Conservation (phyloP, 768 basidiomycete genomes). For the Myochromella boudieri region DNA sequence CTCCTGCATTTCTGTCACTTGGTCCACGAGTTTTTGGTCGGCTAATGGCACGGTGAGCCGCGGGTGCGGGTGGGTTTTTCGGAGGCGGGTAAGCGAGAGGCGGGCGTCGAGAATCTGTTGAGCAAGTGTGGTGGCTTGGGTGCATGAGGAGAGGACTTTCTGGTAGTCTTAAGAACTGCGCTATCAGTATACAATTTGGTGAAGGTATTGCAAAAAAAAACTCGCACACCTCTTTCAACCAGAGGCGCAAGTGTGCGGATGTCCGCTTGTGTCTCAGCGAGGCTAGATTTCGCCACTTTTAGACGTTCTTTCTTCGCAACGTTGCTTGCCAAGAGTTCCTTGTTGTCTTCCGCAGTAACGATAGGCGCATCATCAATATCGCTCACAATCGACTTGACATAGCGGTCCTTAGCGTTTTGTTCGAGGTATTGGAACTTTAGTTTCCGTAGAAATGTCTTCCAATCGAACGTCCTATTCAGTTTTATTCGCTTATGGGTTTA, state of each 20-base stretch:
- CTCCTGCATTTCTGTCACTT: conserved; percentile 79
- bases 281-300: conserved; percentile 60
- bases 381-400: conserved; percentile 82
- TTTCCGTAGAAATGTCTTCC: conserved; percentile 69
- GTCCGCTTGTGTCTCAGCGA: conserved; percentile 63
- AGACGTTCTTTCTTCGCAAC: conserved; percentile 70
- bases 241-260: conserved; percentile 62
- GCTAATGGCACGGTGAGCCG: conserved; percentile 78
- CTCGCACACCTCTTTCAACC: conserved; percentile 69
- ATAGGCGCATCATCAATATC: conserved; percentile 81
- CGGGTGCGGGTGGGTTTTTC: conserved; percentile 78
- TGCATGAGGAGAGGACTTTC: conserved; percentile 50
- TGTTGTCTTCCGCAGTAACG: conserved; percentile 79
- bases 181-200: neutral
- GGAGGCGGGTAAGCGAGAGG: conserved; percentile 74
- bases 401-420: conserved; percentile 88
- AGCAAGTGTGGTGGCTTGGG: conserved; percentile 58
- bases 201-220: neutral
- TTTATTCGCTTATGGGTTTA: neutral
- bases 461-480: neutral
- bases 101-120: conserved; percentile 84
- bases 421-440: conserved; percentile 90
- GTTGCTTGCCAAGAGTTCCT: conserved; percentile 57
- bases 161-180: conserved; percentile 50
- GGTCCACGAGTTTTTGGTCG: conserved; percentile 68